These are phyloP conservation scores for Nissolia schottii DNA, from an alignment of 306 rosid genomes.

Conservation along the genomic window DNA sequence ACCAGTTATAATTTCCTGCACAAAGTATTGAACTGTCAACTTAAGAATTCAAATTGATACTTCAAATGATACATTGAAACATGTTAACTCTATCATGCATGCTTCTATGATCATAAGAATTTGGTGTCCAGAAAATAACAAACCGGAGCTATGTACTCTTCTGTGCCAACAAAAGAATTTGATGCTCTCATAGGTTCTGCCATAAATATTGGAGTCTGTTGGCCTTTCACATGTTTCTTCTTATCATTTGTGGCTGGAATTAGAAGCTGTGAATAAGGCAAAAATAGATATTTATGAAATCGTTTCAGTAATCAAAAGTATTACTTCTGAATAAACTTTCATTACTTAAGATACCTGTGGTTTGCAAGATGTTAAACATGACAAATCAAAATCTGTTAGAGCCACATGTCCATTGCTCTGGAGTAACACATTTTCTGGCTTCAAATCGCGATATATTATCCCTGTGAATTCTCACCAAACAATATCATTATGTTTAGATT, in stretches of 20 bases:
- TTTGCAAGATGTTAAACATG: slow-evolving; percentile 86
- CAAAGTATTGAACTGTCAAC: slow-evolving; percentile 16
- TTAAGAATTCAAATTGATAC: not conserved
- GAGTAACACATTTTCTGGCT: slow-evolving; percentile 92
- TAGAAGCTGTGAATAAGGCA: slow-evolving; percentile 62
- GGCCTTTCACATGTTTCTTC: slow-evolving; percentile 54
- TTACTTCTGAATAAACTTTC: not conserved
- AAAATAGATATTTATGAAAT: not conserved
- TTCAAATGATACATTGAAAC: not conserved
- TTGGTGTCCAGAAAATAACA: slow-evolving; percentile 24
- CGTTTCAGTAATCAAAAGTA: not conserved
- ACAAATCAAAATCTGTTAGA: slow-evolving; percentile 89
- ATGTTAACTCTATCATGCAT: not conserved
- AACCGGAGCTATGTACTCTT: slow-evolving; percentile 99
- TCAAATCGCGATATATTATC: slow-evolving; percentile 89
- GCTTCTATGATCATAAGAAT: not conserved
- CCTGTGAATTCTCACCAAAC: slow-evolving; percentile 44
- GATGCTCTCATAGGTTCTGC: slow-evolving; percentile 98
- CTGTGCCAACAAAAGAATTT: slow-evolving; percentile 96
- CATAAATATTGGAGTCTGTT: slow-evolving; percentile 70
- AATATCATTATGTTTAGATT: not conserved
- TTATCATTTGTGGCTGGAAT: slow-evolving; percentile 52
- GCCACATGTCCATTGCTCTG: slow-evolving; percentile 73
- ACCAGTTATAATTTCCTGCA: slow-evolving; percentile 94
- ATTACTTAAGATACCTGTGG: slow-evolving; percentile 59